Base-by-base conservation (phyloP, 2,329 filamentous ascomycete species). In the Tolypocladium amazonense region DNA sequence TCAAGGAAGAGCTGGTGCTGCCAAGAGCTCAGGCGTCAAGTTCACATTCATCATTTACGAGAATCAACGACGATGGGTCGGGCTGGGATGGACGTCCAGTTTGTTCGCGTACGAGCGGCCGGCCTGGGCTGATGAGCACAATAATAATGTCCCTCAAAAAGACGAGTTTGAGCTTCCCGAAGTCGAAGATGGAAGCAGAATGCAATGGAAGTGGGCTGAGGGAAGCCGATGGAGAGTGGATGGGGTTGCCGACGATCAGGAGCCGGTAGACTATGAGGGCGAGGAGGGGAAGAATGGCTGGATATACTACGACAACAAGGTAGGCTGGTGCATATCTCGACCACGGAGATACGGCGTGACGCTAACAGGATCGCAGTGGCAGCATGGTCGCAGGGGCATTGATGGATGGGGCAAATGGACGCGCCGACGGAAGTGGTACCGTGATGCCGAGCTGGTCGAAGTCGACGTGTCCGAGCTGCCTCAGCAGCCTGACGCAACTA, bases 301-400 rank as follows among this genome's bases (percentile, higher is more conserved):
- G 94, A 90, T 96, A 43, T 99, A 94, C 73, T 99, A 97, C 70
- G 94, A 99, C 69, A 97, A 93, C 72, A 97, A 96, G 86, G 90
- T 91, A 76, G 62, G 77, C 66, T 27, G 30, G 9, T 7, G 30
- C 7, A 25, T 12, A 15, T 0, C 33, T 6, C 30, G 5, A 7
- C 2, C 6, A 4, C 12, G 23, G 4, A 23, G 27, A 14, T 23
- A 8, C 8, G 2, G 37, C 14, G 53, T 45, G 15, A 58, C 65
- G 58, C 69, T 64, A 20, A 45, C 30, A 15, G 18, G n/a, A 9
- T 53, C 4, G 3, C 56, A 95, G 88, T 99, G 94, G 94, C 88
- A 92, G 71, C 88, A 90, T 66, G 92, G 92, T 23, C 88, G 89
- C 20, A 84, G 91, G 61, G 90, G 90, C 4, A 81, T 84, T 70